Base-by-base conservation (phyloP, 192 early-diverging fungal genomes). In the Glomus cerebriforme region DNA sequence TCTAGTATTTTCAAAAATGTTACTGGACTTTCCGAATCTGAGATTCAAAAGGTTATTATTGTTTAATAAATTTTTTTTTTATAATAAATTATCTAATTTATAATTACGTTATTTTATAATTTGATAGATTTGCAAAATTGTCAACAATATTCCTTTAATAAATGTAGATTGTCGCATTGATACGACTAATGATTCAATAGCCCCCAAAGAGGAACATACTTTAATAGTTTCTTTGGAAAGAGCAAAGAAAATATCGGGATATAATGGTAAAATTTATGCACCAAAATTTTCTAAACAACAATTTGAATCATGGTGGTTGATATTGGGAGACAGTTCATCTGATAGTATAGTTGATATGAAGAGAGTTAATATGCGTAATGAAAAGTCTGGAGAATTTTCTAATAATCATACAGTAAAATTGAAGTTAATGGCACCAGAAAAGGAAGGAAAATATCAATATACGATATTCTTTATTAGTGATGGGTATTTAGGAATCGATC, bases 261-360 rank as follows among this genome's bases (percentile, higher is more conserved):
- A 90, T 80, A 67, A 82, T 27, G 91, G 91, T 2, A 89, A 89
- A 24, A 90, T 96, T n/a, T 86, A 93, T 76, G 88, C 94, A 24
- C 95, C 96, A 24, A 81, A 87, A 74, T 99, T 98, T 80, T 93
- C 96, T 22, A 98, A 98, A 80, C 85, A 90, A 8, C 96, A 98
- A 81, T 93, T 92, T 82, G 97, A 99, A 80, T 92, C 94, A 0
- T 99, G 96, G 95, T 99, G 94, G 94, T 77, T 95, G 5, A 87
- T 97, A 9, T 82, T 98, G 9, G 96, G 92, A 1, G 89, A 96
- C 65, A 83, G 32, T 3, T 81, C 77, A 49, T 63, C 75, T 3
- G 88, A 94, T 59, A 92, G 93, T 65, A 78, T 99, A 64, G 60
- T 97, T 65, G 94, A 92, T 3, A 64, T 97, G 72, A 97, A 95